phyloP scores from a whole-genome alignment of 2,329 filamentous ascomycete genomes.

The Colletotrichum sp. region DNA sequence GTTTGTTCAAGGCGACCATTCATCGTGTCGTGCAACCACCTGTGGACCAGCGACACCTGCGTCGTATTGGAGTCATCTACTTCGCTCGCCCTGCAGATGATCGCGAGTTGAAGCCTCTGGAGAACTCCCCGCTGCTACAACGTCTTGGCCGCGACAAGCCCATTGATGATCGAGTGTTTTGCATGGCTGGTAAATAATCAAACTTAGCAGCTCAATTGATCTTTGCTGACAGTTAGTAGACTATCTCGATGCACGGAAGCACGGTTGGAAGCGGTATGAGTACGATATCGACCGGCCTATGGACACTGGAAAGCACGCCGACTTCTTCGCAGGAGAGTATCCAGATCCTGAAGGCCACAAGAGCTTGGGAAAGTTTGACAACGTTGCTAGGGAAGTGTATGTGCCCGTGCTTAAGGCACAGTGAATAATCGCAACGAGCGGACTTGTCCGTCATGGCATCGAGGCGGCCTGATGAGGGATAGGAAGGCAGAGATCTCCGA shows the following conservation, averaged over 20 bases:
- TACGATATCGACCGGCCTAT: conserved; percentile 27
- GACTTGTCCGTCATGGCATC: background rate
- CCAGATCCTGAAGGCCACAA: background rate
- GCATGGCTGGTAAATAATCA: background rate
- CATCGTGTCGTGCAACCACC: conserved; percentile 34
- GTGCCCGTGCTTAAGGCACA: background rate
- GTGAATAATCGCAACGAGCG: background rate
- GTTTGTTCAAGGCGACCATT: conserved; percentile 34
- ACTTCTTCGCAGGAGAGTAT: background rate
- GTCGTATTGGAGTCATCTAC: conserved; percentile 42
- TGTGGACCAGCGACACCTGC: conserved; percentile 37
- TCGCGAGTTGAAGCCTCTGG: conserved; percentile 37
- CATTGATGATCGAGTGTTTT: background rate
- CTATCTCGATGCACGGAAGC: conserved; percentile 31
- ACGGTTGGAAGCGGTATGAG: conserved; percentile 31
- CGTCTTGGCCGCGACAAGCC: conserved; percentile 27
- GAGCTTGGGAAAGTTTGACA: background rate
- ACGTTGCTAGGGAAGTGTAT: background rate
- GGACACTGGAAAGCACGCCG: background rate
- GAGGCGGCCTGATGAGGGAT: background rate
- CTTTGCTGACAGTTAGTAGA: conserved; percentile 24
- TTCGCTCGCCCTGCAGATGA: conserved; percentile 36
- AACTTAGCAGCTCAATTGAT: background rate
- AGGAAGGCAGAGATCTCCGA: background rate
- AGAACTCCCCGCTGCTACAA: conserved; percentile 37